Evolutionary conservation across 1,284 basidiomycete genomes (phyloP), one percentile per base, ranked within the genome.

Genomic region (Melampsora medusae): DNA sequence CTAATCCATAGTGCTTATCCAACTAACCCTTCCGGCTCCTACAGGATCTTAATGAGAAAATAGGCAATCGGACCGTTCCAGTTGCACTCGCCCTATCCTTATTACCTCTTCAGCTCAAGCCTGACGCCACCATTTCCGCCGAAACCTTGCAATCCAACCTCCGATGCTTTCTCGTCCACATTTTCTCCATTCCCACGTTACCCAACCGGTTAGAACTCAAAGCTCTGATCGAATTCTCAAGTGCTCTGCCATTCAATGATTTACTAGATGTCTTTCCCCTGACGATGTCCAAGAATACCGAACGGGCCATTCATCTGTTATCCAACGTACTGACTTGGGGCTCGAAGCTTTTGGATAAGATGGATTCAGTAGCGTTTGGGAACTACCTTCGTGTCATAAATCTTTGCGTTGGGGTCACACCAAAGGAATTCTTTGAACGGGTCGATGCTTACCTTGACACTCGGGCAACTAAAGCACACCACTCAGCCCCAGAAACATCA

Each of bases 311-410:
- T 50, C 64, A 74, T 66, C 28, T 74, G 5, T n/a, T 74, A 35
- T 56, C 72, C 19, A 74, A 74, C n/a, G 50, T 74, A 28, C 42
- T 74, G 5, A 50, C 65, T 19, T 74, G 72, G 72, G 72, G 72
- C 25, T 74, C 72, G 31, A 74, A 74, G 42, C 48, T 56, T 59
- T 33, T 74, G 38, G 35, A 50, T 42, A 48, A 31, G 14, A 42
- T 74, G 64, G 33, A 59, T 10, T 50, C 64, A 38, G 42, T n/a
- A 38, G 64, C 49, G 6, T 67, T 74, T 31, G 35, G 42, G 59
- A 53, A 49, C 33, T 74, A 74, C 49, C 46, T 74, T 22, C 62
- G 48, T 46, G 49, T 35, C 22, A 56, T 74, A 19, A 62, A 61
- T 42, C 65, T 59, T n/a, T 67, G 72, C 33, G 33, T 74, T n/a